Base-by-base conservation (phyloP, 2,329 filamentous ascomycete species). In the Arachnopeziza araneosa region DNA sequence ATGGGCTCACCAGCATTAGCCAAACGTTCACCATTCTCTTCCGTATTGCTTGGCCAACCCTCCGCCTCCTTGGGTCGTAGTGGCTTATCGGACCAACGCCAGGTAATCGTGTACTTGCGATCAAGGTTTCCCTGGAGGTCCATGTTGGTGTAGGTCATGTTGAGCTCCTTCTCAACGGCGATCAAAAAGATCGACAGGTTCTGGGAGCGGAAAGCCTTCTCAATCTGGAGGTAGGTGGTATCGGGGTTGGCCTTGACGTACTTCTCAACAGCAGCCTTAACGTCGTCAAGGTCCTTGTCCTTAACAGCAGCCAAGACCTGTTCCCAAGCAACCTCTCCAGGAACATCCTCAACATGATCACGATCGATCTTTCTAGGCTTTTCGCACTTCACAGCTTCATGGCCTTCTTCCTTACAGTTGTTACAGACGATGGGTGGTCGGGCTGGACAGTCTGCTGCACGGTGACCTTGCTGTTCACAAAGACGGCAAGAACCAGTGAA, bases 61-160 rank as follows among this genome's bases (percentile, higher is more conserved):
- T 82, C 77, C 22, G 77, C 78, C 71, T 89, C 83, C 56, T 82
- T 82, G 30, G 82, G 82, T 2, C 85, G 82, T 22, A 75, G 72
- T 0, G 87, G 82, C 64, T 83, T 83, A 32, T 79, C 73, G 1
- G 78, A 79, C 66, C 86, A 84, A 54, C 87, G 83, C 69, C 86
- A 85, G 0, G 82, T 83, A 55, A 90, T 77, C 0, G 80, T 81
- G 66, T 81, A 90, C 70, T 85, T 85, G 72, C 85, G 85, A 60
- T 81, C 80, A 22, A 87, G 75, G 62, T 88, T 83, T 5, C 88
- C 88, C 68, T 90, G 86, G 1, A 90, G 75, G 64, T 90, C 86
- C 83, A 90, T 88, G 73, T 88, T 87, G 62, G 85, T 89, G 65
- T 86, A 80, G 5, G 84, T 83, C 1, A 75, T 69, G 0, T 78